A percentile compares a stretch with the other conserved stretches of the same genome.
Conservation (phyloP, 768 basidiomycete species). For the Peribolospora baueri region DNA sequence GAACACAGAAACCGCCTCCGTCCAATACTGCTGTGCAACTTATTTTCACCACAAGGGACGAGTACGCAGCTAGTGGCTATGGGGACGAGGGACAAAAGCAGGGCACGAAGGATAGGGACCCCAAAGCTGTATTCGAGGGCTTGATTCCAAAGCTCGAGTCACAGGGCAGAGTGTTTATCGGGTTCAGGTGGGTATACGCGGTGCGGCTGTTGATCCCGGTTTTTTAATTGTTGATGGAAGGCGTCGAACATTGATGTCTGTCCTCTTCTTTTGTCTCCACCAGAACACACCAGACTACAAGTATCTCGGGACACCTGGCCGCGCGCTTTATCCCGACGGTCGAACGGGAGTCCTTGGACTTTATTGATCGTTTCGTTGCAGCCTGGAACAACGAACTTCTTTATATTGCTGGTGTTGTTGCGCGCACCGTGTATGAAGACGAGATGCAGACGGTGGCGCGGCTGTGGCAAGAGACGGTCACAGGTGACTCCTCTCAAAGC, state of each 20-base stretch:
- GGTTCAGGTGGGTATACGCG: constrained; percentile 1
- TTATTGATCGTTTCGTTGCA: constrained; percentile 10
- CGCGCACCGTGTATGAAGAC: constrained; percentile 59
- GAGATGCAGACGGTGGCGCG: constrained; percentile 40
- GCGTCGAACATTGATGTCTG: too few relatives aligned
- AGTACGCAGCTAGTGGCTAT: constrained; percentile 11
- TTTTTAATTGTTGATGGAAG: too few relatives aligned
- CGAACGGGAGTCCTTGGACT: constrained; percentile 72
- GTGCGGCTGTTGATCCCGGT: too few relatives aligned
- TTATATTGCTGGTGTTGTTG: constrained; percentile 55
- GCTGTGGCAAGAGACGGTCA: constrained; percentile 32
- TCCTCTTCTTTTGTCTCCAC: too few relatives aligned
- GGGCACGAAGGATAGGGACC: not conserved
- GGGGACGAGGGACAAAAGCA: constrained; percentile 8
- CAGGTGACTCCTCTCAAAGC: constrained; percentile 1
- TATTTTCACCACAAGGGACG: constrained; percentile 33
- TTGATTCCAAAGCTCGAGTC: constrained; percentile 4
- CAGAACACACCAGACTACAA: constrained; percentile 47
- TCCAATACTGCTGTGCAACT: constrained; percentile 46
- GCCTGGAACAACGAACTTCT: constrained; percentile 74
- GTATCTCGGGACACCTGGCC: constrained; percentile 41
- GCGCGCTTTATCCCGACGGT: constrained; percentile 86
- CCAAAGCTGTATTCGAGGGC: constrained; percentile 8
- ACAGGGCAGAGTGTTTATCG: constrained; percentile 11
- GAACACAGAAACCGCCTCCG: constrained; percentile 49